These are phyloP conservation scores for Lepiota venenata DNA, from an alignment of 768 basidiomycete genomes.

Conservation along the genomic window DNA sequence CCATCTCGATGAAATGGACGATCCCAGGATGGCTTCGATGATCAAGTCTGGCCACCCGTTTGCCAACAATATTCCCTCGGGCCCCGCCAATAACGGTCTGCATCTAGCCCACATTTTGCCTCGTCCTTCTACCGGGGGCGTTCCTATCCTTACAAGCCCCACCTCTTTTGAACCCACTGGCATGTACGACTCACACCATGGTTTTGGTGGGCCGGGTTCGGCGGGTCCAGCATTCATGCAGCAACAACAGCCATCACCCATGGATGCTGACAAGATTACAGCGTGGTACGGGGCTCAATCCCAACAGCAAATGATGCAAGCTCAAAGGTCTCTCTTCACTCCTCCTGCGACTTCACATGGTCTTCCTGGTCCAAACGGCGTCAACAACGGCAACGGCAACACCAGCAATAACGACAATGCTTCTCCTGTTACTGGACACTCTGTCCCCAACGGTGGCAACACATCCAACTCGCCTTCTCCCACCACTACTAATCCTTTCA, in stretches of 20 bases:
- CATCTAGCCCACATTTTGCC: constrained; percentile 16
- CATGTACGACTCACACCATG: constrained; percentile 13
- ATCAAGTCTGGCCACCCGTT: constrained; percentile 34
- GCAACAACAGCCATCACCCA: constrained; percentile 3
- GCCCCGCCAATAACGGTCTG: constrained; percentile 12
- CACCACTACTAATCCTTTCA: constrained; percentile 6
- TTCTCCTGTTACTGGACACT: constrained; percentile 7
- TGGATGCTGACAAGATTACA: constrained; percentile 17
- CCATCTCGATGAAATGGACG: constrained; percentile 27
- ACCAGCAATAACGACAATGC: constrained; percentile 5
- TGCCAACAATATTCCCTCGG: constrained; percentile 25
- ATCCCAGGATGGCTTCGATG: constrained; percentile 25
- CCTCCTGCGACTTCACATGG: constrained; percentile 20
- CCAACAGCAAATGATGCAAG: constrained; percentile 17
- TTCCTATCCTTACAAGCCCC: constrained; percentile 15
- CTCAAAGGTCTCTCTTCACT: constrained; percentile 21
- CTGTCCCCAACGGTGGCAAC: constrained; percentile 1
- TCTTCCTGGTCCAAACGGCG: constrained; percentile 13
- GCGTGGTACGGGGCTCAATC: constrained; percentile 19
- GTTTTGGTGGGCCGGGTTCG: constrained; percentile 9
- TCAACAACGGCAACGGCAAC: constrained; percentile 9
- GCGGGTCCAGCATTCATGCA: constrained; percentile 7
- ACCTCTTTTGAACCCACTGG: constrained; percentile 10
- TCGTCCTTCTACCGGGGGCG: constrained; percentile 11
- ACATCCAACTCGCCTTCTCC: constrained; percentile 13